Evolutionary conservation across 352 stramenopile genomes (phyloP).

Genomic region (Thraustochytrium striatum): DNA sequence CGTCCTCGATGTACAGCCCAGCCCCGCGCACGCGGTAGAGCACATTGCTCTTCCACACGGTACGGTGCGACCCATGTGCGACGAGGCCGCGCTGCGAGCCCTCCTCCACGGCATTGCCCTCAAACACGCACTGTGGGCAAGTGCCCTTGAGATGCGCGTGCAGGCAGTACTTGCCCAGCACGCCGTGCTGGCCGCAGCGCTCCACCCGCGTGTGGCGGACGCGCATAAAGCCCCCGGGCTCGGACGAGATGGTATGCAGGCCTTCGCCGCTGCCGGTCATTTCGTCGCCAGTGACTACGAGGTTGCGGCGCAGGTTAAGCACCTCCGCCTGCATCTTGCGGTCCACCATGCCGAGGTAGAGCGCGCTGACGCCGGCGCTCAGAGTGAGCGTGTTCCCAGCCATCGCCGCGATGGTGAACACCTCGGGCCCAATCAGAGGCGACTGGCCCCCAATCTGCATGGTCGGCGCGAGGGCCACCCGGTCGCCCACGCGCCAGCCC

Average conservation of each 20-base stretch:
- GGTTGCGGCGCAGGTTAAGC: conserved; percentile 58
- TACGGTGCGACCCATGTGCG: conserved; percentile 60
- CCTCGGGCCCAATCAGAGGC: background rate
- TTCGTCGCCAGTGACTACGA: conserved; percentile 57
- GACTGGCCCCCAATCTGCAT: background rate
- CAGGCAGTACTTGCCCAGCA: conserved; percentile 59
- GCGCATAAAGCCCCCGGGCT: conserved; percentile 51
- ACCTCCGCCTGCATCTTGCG: conserved; percentile 59
- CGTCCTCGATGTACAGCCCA: conserved; percentile 63
- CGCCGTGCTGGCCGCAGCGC: conserved; percentile 60
- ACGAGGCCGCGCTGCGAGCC: conserved; percentile 59
- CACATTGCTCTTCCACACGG: conserved; percentile 58
- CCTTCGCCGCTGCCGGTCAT: conserved; percentile 38
- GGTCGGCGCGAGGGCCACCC: background rate
- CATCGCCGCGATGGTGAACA: background rate
- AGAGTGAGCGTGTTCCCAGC: background rate
- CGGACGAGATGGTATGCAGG: conserved; percentile 59
- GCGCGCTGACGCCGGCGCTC: background rate
- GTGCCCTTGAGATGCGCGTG: conserved; percentile 59
- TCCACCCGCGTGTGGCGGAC: conserved; percentile 58
- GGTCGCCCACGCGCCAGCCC: background rate
- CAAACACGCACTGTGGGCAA: conserved; percentile 55
- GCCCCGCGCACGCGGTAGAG: conserved; percentile 61
- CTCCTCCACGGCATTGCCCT: conserved; percentile 57
- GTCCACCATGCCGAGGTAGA: background rate